These are phyloP conservation scores for Thamnidium elegans DNA, from an alignment of 192 early-diverging fungal species.

Conservation along the genomic window DNA sequence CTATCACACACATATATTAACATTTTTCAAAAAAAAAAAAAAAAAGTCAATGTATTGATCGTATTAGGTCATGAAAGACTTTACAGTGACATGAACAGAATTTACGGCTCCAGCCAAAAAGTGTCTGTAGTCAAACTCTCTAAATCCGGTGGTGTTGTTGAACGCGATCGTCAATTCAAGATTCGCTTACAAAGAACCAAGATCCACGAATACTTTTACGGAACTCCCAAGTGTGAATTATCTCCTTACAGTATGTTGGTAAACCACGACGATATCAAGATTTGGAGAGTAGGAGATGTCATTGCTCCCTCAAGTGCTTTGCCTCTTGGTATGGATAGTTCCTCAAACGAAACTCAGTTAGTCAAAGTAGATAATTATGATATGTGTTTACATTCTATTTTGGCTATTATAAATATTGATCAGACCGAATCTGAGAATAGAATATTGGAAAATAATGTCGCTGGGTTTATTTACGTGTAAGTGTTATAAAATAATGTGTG, in stretches of 20 bases:
- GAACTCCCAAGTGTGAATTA: slow-evolving; percentile 68
- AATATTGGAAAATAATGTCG: slow-evolving; percentile 63
- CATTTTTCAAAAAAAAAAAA: not conserved
- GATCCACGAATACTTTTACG: slow-evolving; percentile 96
- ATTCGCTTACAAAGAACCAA: slow-evolving; percentile 66
- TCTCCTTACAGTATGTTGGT: slow-evolving; percentile 83
- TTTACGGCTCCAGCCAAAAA: slow-evolving; percentile 37
- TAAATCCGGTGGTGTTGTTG: slow-evolving; percentile 93
- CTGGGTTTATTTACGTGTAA: slow-evolving; percentile 86
- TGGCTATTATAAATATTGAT: slow-evolving; percentile 77
- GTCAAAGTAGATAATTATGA: slow-evolving; percentile 78
- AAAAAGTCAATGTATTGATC: slow-evolving; percentile 73
- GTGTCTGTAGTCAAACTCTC: slow-evolving; percentile 80
- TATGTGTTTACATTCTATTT: slow-evolving; percentile 78
- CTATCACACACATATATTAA: not conserved
- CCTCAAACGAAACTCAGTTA: slow-evolving; percentile 75
- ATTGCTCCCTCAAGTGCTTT: slow-evolving; percentile 88
- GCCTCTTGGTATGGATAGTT: slow-evolving; percentile 82
- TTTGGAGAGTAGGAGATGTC: slow-evolving; percentile 78
- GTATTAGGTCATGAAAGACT: slow-evolving; percentile 94
- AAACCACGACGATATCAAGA: slow-evolving; percentile 70
- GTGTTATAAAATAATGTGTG: slow-evolving; percentile 34
- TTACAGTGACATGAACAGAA: slow-evolving; percentile 74
- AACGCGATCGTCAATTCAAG: slow-evolving; percentile 72
- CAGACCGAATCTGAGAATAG: slow-evolving; percentile 42